Base-by-base conservation (phyloP, 805 yeast species). In the Nakazawaea anatomiae region DNA sequence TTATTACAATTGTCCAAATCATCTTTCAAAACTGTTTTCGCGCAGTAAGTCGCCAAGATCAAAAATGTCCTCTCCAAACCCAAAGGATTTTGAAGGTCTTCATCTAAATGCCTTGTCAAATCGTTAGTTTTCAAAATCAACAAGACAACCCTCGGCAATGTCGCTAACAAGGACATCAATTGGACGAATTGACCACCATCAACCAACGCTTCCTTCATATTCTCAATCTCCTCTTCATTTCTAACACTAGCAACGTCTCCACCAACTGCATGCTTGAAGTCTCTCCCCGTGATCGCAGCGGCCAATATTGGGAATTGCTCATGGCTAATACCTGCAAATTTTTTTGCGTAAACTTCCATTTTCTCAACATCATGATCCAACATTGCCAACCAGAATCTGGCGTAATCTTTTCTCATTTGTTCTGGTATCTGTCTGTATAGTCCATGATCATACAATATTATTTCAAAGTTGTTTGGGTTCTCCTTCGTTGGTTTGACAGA, bases 201-300 rank as follows among this genome's bases (percentile, higher is more conserved):
- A n/a, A 79, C 61, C 38, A 94, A 61, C 7, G 85, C 80, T 4
- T 60, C 61, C 44, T 85, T 82, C 87, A 94, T 91, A 31, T 71
- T 74, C 5, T 67, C 70, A 39, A 87, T 77, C 64, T 94, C 99
- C 1, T 72, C 74, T 0, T 75, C 72, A 25, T 79, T 68, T 48
- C 97, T 74, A 0, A 67, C 62, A 32, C 76, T 67, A 11, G 76
- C 69, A 14, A 86, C 75, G 55, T 87, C 85, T 48, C 85, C 82
- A 55, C 76, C 75, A 48, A 87, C 62, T 0, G 95, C 92, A 50
- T 82, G 80, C 25, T 85, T 82, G 28, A 87, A 87, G 58, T 91
- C 95, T 52, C 99, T 74, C 1, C 99, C 99, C 0, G 99, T 94
- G 42, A 94, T 83, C 1, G 98, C 97, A 1, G 96, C 90, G 1